Base-by-base conservation (phyloP, 345 rosid genomes). In the Gossypium mustelinum region DNA sequence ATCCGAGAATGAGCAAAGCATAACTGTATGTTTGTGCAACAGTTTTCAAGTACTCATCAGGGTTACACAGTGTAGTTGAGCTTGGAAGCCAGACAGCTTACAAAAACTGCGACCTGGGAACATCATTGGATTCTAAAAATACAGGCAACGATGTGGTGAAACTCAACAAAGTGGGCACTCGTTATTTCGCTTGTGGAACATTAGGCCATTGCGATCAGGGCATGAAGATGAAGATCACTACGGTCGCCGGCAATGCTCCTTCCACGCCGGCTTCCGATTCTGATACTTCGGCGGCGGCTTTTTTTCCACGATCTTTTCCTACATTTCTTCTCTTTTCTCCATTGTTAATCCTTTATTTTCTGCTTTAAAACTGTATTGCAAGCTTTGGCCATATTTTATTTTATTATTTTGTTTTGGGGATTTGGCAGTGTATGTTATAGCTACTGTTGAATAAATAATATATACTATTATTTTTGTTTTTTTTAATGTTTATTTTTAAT, bases 151-250 rank as follows among this genome's bases (percentile, higher is more conserved):
- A 92, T 77, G 90, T 81, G 47, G 89, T 94, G 18, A 92, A 89
- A 81, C 73, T 94, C 39, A 81, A 79, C 55, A 88, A 92, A 74
- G 75, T 90, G 0, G 94, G 97, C 4, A 84, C 92, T 3, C 87
- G 95, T 61, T 92, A 90, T 80, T 94, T 94, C 55, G 89, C 87
- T 44, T 94, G 97, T 72, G 98, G 98, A 41, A 91, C 98, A 1
- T 65, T 67, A 8, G 97, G 97, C 43, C 98, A 94, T 78, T 94
- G 98, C 10, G 85, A 73, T 57, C 92, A 89, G 74, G 97, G 97
- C 75, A 94, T 92, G 97, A 94, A 91, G 81, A 76, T 94, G 39
- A 90, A 92, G 84, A 82, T 94, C 79, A 87, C 89, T 13, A 83
- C 86, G 11, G 83, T 80, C 17, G 72, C 90, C 12, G 92, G 86